Evolutionary conservation across 1,284 basidiomycete genomes (phyloP).

Genomic region (Puccinia hordei): DNA sequence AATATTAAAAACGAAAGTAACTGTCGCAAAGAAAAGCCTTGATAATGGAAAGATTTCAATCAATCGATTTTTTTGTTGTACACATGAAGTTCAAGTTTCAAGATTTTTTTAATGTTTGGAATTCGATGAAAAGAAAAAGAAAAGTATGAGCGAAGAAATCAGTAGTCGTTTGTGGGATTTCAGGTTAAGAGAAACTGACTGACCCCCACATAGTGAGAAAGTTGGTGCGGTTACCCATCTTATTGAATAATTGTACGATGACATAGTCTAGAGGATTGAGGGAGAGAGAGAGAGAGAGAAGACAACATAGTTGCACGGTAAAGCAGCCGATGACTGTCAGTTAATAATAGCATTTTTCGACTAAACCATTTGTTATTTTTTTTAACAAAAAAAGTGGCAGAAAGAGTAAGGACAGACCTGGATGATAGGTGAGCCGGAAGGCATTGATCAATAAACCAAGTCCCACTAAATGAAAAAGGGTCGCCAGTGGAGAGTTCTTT

Average conservation of each 20-base stretch:
- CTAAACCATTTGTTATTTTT: too few species aligned
- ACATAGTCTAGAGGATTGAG: not conserved
- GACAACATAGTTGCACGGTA: not conserved
- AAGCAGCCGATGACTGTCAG: too few species aligned
- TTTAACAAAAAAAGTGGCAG: not conserved
- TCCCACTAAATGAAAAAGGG: not conserved
- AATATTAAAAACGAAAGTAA: not conserved
- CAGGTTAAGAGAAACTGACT: not conserved
- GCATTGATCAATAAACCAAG: not conserved
- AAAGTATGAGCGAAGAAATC: not conserved
- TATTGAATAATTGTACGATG: not conserved
- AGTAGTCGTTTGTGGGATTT: not conserved
- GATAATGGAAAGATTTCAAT: not conserved
- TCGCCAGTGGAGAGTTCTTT: not conserved
- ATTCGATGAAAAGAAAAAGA: not conserved
- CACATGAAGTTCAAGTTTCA: not conserved
- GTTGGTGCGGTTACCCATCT: not conserved
- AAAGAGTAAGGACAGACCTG: not conserved
- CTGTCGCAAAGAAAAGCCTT: constrained; percentile 1
- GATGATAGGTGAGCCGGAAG: not conserved
- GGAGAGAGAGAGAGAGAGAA: too few species aligned
- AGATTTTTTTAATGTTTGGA: not conserved
- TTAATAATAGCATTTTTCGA: too few species aligned
- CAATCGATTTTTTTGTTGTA: not conserved
- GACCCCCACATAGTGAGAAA: constrained; percentile 32